phyloP scores from a whole-genome alignment of 2,329 filamentous ascomycete species.

The Sarocladiaceae sp. region DNA sequence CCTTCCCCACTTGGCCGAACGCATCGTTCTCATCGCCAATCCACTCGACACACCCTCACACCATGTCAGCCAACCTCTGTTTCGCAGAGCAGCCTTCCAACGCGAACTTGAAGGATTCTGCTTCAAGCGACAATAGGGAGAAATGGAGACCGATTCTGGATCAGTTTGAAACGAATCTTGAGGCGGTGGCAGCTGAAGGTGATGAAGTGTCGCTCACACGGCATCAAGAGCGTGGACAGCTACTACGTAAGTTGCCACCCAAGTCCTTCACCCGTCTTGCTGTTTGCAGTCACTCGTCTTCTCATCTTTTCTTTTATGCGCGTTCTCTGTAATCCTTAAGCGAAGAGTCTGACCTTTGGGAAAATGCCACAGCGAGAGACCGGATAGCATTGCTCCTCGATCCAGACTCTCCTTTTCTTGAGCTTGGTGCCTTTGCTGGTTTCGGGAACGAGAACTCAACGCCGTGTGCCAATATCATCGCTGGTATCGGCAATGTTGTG shows the following conservation, averaged over 20 bases:
- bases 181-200: conserved; percentile 24
- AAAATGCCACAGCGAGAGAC: conserved; percentile 32
- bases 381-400: conserved; percentile 32
- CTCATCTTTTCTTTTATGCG: too few species aligned
- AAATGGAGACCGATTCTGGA: conserved; percentile 17
- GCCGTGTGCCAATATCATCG: conserved; percentile 30
- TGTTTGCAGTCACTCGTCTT: too few species aligned
- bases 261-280: too few species aligned
- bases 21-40: too few species aligned
- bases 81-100: neutral
- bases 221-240: conserved; percentile 17
- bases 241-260: conserved; percentile 13
- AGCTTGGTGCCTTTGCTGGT: conserved; percentile 32
- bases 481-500: conserved; percentile 31
- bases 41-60: neutral
- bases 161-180: conserved; percentile 23
- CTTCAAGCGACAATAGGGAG: neutral
- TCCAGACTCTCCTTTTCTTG: conserved; percentile 33
- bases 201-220: conserved; percentile 21
- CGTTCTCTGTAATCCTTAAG: too few species aligned
- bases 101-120: neutral
- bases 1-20: too few species aligned
- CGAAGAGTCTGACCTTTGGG: too few species aligned
- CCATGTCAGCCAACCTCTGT: neutral
- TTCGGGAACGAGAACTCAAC: conserved; percentile 28